Conservation (phyloP, 2,329 filamentous ascomycete genomes). For the Clonostachys rosea region DNA sequence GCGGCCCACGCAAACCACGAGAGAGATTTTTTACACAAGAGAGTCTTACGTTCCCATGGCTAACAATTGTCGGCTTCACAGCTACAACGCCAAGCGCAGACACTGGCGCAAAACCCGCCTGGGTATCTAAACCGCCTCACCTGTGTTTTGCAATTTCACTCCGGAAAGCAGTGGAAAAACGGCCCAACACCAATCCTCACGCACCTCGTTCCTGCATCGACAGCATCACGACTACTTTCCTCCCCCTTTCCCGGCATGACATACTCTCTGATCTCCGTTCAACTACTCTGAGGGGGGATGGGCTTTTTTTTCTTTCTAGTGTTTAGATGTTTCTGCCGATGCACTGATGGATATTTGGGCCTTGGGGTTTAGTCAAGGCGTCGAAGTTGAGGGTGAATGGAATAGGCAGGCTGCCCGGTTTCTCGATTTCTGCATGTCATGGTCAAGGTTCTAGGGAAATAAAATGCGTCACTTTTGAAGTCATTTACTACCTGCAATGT, state of each 20-base stretch:
- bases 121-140: slow-evolving; percentile 75
- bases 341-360: too few relatives aligned
- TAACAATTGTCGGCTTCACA: slow-evolving; percentile 29
- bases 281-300: too few relatives aligned
- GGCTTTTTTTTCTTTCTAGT: too few relatives aligned
- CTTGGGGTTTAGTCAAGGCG: slow-evolving; percentile 6
- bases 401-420: slow-evolving; percentile 23
- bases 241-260: neutral
- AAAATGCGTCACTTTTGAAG: slow-evolving; percentile 29
- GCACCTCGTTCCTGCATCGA: too few relatives aligned
- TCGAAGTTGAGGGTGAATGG: slow-evolving; percentile 14
- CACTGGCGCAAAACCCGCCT: slow-evolving; percentile 99
- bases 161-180: slow-evolving; percentile 8
- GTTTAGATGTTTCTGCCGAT: too few relatives aligned
- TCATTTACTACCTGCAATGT: too few relatives aligned
- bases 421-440: slow-evolving; percentile 39
- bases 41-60: neutral
- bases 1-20: neutral
- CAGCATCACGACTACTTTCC: neutral
- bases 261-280: neutral
- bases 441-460: slow-evolving; percentile 39
- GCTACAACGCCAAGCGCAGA: slow-evolving; percentile 99
- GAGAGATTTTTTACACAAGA: neutral
- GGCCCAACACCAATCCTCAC: neutral
- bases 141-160: slow-evolving; percentile 3